Conservation (phyloP, 495 filamentous ascomycete genomes). For the Antarctomyces pellizariae region DNA sequence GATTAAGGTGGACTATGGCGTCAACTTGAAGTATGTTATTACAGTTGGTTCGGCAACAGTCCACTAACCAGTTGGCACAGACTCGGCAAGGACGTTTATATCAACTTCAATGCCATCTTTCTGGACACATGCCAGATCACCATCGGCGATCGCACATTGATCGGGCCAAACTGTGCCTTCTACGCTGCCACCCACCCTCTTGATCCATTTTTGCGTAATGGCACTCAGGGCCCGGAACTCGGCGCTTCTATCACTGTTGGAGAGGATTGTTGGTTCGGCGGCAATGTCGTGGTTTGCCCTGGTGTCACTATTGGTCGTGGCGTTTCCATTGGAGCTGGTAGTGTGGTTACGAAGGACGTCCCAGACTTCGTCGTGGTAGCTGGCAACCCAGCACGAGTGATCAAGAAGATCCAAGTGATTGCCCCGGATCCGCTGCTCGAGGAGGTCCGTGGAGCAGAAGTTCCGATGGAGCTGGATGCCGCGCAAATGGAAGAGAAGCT, state of each 20-base stretch:
- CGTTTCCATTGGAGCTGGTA: conserved; percentile 56
- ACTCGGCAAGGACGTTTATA: conserved; percentile 41
- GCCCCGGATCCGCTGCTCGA: conserved; percentile 6
- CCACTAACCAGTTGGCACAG: conserved; percentile 7
- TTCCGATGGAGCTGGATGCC: conserved; percentile 4
- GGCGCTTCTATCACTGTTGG: conserved; percentile 57
- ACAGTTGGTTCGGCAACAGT: no score
- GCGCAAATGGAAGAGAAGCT: conserved; percentile 1
- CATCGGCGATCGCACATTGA: conserved; percentile 55
- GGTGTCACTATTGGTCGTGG: conserved; percentile 65
- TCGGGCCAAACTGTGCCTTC: conserved; percentile 59
- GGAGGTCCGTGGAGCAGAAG: conserved; percentile 3
- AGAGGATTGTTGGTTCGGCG: conserved; percentile 80
- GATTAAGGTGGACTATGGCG: conserved; percentile 52
- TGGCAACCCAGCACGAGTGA: conserved; percentile 41
- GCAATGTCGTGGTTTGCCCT: conserved; percentile 47
- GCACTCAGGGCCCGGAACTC: conserved; percentile 47
- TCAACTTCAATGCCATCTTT: conserved; percentile 56
- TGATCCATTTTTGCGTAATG: conserved; percentile 49
- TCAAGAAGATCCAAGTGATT: conserved; percentile 26
- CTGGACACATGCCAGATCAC: conserved; percentile 58
- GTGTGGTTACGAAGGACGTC: conserved; percentile 70
- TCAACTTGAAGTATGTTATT: conserved; percentile 29
- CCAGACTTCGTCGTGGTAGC: conserved; percentile 36
- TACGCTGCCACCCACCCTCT: conserved; percentile 55